These are phyloP conservation scores for Astrothelium macrocarpum DNA, from an alignment of 495 filamentous ascomycete species.

Conservation along the genomic window DNA sequence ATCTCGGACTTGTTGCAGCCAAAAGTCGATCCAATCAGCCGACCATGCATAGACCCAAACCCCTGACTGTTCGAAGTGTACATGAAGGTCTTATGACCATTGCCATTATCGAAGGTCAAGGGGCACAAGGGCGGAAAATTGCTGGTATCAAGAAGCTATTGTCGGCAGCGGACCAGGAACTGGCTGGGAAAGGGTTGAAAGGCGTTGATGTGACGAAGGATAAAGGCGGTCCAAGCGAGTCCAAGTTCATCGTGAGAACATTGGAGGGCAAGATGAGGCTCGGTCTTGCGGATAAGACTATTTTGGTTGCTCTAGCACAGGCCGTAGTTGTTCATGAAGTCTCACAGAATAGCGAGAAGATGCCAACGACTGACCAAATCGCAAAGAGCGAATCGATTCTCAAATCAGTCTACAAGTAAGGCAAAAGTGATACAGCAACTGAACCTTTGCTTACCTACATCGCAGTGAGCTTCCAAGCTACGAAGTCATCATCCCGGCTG, in stretches of 20 bases:
- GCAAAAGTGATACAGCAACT: constrained; percentile 3
- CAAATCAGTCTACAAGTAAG: constrained; percentile 81
- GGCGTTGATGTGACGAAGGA: constrained; percentile 80
- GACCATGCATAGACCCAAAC: constrained; percentile 95
- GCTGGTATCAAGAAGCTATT: constrained; percentile 90
- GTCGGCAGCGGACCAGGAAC: constrained; percentile 67
- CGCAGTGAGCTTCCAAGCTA: constrained; percentile 81
- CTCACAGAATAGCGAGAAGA: constrained; percentile 52
- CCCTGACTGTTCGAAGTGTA: constrained; percentile 76
- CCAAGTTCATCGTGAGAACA: constrained; percentile 86
- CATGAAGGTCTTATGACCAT: constrained; percentile 83
- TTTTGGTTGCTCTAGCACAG: constrained; percentile 79
- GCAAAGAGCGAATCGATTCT: constrained; percentile 74
- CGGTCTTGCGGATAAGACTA: constrained; percentile 84
- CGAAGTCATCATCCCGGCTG: constrained; percentile 84
- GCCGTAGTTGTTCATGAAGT: constrained; percentile 78
- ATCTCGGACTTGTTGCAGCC: constrained; percentile 86
- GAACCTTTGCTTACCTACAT: constrained; percentile 4
- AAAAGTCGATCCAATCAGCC: constrained; percentile 89
- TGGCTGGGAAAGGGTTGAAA: constrained; percentile 55
- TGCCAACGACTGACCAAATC: constrained; percentile 62
- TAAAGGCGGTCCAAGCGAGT: constrained; percentile 88
- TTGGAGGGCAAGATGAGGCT: constrained; percentile 88
- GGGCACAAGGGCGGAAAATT: constrained; percentile 82
- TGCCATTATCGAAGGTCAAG: constrained; percentile 76